Base-by-base conservation (phyloP, 2,329 filamentous ascomycete genomes). In the Neophaeococcomyces aloes region DNA sequence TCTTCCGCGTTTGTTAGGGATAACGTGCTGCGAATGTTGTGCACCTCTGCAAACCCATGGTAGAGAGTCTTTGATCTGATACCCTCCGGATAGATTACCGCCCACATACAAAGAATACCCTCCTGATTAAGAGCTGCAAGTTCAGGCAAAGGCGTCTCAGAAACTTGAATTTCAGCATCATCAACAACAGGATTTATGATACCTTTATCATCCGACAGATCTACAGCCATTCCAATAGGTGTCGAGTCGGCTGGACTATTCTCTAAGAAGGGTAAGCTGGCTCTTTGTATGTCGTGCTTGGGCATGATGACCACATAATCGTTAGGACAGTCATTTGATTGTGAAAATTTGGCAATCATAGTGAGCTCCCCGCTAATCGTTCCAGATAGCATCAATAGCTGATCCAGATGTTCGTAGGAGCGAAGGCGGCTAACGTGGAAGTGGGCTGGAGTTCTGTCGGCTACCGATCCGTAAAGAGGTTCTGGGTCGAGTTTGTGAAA, bases 81-180 rank as follows among this genome's bases (percentile, higher is more conserved):
- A 2, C 89, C 87, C 32, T 93, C 86, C 29, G 83, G 78, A 64
- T 95, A 95, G 15, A 96, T 75, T 33, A 96, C 66, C 86, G 89
- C 95, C 87, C 89, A 98, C 10, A 79, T 75, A 35, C 78, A 79
- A 13, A 98, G 69, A 7, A 94, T 67, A 51, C 91, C 91, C 57
- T 95, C 86, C 52, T 94, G 81, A 48, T 93, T 96, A 13, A 98
- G 69, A 23, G 86, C 74, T 72, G 91, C 81, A 32, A 94, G 70
- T 8, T 81, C 86, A 4, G 91, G 91, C 7, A 96, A 65, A 10
- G 91, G 89, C 1, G 78, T 79, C 0, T 81, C 74, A 3, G 87
- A 93, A 56, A 88, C 76, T 25, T 83, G 75, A 36, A 93, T 78
- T 57, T 94, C 82, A 49, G 76, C 78, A 50, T 91, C 82, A 1